Conservation (phyloP, 345 rosid genomes). For the Combretum micranthum region DNA sequence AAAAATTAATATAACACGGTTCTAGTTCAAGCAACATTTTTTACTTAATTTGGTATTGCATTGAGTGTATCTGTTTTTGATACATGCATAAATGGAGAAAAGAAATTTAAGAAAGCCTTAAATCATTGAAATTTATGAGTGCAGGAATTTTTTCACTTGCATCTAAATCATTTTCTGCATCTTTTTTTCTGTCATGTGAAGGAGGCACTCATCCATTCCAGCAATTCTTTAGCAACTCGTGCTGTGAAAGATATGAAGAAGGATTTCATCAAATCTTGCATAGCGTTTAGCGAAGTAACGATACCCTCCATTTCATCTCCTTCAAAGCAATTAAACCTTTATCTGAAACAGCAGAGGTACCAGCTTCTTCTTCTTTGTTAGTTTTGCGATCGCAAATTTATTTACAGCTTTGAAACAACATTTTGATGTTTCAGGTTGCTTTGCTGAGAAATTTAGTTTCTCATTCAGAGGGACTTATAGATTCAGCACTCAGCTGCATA, state of each 20-base stretch:
- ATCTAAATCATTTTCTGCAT: not conserved
- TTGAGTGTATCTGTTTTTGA: not conserved
- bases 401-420: slow-evolving; percentile 9
- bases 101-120: not conserved
- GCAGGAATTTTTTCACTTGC: not conserved
- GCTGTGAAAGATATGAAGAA: slow-evolving; percentile 48
- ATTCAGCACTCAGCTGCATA: slow-evolving; percentile 54
- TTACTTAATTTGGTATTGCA: not conserved
- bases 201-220: slow-evolving; percentile 78
- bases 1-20: too few species aligned
- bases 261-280: slow-evolving; percentile 66
- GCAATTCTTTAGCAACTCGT: slow-evolving; percentile 62
- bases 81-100: not conserved
- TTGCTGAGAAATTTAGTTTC: slow-evolving; percentile 66
- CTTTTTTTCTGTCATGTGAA: slow-evolving; percentile 22
- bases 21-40: too few species aligned
- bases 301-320: slow-evolving; percentile 59
- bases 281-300: slow-evolving; percentile 85
- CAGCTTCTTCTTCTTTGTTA: slow-evolving; percentile 12
- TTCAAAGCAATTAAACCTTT: slow-evolving; percentile 59
- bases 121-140: not conserved
- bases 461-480: slow-evolving; percentile 66
- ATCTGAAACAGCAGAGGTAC: slow-evolving; percentile 91
- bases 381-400: slow-evolving; percentile 3
- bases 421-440: slow-evolving; percentile 52